Conservation (phyloP, 1,284 basidiomycete species). For the Coniferiporia weirii region DNA sequence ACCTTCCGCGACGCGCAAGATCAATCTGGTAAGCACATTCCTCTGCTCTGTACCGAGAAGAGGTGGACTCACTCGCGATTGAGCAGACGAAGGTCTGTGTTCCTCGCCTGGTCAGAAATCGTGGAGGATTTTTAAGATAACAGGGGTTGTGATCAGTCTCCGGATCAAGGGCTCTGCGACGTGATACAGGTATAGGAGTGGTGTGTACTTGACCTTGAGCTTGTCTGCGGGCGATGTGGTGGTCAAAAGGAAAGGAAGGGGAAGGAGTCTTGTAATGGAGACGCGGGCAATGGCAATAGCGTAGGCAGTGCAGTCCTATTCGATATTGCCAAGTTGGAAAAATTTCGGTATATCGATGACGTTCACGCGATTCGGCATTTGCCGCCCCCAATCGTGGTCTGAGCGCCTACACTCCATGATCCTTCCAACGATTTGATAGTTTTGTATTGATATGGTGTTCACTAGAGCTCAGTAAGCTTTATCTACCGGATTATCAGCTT, state of each 20-base stretch:
- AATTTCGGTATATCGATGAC: constrained; percentile 3
- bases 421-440: too few relatives aligned
- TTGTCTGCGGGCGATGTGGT: constrained; percentile 1
- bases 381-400: not conserved
- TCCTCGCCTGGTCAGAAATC: constrained; percentile 71
- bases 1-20: constrained; percentile 42
- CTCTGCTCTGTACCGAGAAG: constrained; percentile 20
- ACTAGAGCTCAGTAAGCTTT: too few relatives aligned
- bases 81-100: constrained; percentile 76
- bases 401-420: not conserved
- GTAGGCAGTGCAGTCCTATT: not conserved
- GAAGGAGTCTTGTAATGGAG: not conserved
- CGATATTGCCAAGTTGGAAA: constrained; percentile 10
- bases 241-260: constrained; percentile 6
- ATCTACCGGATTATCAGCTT: too few relatives aligned
- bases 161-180: not conserved
- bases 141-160: not conserved
- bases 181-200: not conserved
- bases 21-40: constrained; percentile 17
- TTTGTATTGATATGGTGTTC: too few relatives aligned
- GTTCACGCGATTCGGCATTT: not conserved
- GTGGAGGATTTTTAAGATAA: constrained; percentile 31
- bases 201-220: not conserved
- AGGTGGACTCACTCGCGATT: constrained; percentile 61
- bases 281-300: not conserved